These are phyloP conservation scores for Fusarium papillatum DNA, from an alignment of 2,329 filamentous ascomycete genomes.

Conservation along the genomic window DNA sequence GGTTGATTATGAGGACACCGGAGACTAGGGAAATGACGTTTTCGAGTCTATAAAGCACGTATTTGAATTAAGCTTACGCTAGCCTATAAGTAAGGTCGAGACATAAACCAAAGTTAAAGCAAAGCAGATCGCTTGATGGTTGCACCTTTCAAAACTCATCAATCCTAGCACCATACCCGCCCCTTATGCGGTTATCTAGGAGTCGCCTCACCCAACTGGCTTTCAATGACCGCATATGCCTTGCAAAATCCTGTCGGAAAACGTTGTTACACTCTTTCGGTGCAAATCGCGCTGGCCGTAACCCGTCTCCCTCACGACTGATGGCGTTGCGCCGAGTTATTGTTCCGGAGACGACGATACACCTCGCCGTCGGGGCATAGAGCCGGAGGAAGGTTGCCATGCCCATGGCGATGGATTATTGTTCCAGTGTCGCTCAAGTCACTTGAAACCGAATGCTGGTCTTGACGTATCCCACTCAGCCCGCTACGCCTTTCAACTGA, in stretches of 20 bases:
- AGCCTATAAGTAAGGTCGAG: background rate
- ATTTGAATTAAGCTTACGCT: background rate
- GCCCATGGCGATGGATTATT: background rate
- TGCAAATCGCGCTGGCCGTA: background rate
- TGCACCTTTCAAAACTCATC: background rate
- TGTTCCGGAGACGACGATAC: background rate
- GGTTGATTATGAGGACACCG: too few relatives aligned
- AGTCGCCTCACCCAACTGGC: background rate
- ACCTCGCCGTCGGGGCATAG: background rate
- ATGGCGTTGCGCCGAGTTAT: background rate
- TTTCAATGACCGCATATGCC: background rate
- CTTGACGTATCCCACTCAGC: too few relatives aligned
- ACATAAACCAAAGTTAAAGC: background rate
- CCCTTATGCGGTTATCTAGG: background rate
- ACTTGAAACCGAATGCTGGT: background rate
- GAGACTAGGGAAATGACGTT: background rate
- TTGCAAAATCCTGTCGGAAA: background rate
- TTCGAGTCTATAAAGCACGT: background rate
- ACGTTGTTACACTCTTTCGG: background rate
- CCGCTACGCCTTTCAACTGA: too few relatives aligned
- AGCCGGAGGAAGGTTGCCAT: conserved; percentile 4
- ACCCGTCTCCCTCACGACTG: background rate
- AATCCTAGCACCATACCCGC: background rate
- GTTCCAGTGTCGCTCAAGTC: background rate
- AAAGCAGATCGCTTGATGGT: background rate